phyloP scores from a whole-genome alignment of 1,139 yeast species.

The Kodamaea ohmeri region DNA sequence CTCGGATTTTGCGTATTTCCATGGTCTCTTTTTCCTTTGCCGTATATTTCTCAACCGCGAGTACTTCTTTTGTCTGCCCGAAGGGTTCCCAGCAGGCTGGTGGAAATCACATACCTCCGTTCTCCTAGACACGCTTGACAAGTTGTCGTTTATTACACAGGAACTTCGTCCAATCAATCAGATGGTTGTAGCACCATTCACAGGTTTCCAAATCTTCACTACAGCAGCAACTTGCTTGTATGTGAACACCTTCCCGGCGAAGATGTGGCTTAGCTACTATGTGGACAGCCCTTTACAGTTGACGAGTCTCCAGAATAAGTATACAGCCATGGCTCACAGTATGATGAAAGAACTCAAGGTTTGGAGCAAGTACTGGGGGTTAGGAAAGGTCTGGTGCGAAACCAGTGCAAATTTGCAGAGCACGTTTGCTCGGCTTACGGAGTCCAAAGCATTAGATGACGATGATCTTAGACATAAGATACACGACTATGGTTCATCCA shows the following conservation, averaged over 20 bases:
- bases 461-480: slow-evolving; percentile 24
- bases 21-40: slow-evolving; percentile 32
- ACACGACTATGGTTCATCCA: slow-evolving; percentile 29
- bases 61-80: slow-evolving; percentile 32
- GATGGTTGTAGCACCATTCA: slow-evolving; percentile 40
- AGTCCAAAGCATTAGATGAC: slow-evolving; percentile 17
- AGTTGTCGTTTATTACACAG: slow-evolving; percentile 23
- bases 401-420: slow-evolving; percentile 20
- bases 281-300: slow-evolving; percentile 3
- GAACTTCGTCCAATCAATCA: slow-evolving; percentile 24
- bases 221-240: slow-evolving; percentile 33
- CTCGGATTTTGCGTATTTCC: slow-evolving; percentile 36
- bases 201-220: slow-evolving; percentile 38
- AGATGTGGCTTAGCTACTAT: slow-evolving; percentile 29
- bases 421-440: slow-evolving; percentile 19
- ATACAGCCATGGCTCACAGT: slow-evolving; percentile 19
- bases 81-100: slow-evolving; percentile 27
- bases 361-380: slow-evolving; percentile 27
- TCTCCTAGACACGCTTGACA: slow-evolving; percentile 25
- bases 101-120: slow-evolving; percentile 26
- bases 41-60: slow-evolving; percentile 34
- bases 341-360: slow-evolving; percentile 19
- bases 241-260: slow-evolving; percentile 28
- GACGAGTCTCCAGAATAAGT: slow-evolving; percentile 19
- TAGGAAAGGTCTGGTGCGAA: slow-evolving; percentile 27